Evolutionary conservation across 2,329 filamentous ascomycete species (phyloP).

Genomic region (Dothideomycetes sp.): DNA sequence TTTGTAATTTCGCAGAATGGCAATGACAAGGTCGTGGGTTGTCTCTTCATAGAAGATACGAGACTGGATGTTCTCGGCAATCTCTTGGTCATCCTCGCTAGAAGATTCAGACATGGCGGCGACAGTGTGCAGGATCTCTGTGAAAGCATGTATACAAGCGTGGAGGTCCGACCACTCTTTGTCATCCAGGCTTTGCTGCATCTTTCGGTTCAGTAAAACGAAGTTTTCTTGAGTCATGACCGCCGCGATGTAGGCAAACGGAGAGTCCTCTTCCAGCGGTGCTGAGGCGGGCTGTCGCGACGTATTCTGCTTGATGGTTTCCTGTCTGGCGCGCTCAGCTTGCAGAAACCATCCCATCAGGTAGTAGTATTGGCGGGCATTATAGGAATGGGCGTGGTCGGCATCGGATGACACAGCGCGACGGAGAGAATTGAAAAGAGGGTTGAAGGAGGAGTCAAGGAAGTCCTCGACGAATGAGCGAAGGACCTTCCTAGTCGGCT

Average conservation of each 20-base stretch:
- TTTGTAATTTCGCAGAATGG: constrained; percentile 76
- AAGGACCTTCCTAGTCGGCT: constrained; percentile 64
- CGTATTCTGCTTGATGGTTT: constrained; percentile 31
- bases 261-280: constrained; percentile 46
- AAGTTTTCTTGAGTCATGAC: constrained; percentile 95
- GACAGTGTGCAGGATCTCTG: constrained; percentile 75
- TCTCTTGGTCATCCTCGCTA: constrained; percentile 90
- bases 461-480: constrained; percentile 84
- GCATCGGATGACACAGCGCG: constrained; percentile 86
- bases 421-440: constrained; percentile 68
- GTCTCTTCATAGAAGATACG: constrained; percentile 98
- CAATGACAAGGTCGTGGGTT: constrained; percentile 77
- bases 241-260: constrained; percentile 75
- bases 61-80: constrained; percentile 92
- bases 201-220: constrained; percentile 70
- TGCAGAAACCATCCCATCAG: constrained; percentile 85
- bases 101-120: constrained; percentile 81
- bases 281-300: neutral
- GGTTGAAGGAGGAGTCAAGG: constrained; percentile 90
- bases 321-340: constrained; percentile 57
- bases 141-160: constrained; percentile 86
- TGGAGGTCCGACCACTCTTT: constrained; percentile 84
- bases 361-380: constrained; percentile 82
- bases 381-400: constrained; percentile 65
- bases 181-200: constrained; percentile 67